A percentile compares a stretch with the other conserved stretches of the same genome.
These are phyloP conservation scores for Astragalus membranaceus DNA, from an alignment of 306 rosid species.

Conservation along the genomic window DNA sequence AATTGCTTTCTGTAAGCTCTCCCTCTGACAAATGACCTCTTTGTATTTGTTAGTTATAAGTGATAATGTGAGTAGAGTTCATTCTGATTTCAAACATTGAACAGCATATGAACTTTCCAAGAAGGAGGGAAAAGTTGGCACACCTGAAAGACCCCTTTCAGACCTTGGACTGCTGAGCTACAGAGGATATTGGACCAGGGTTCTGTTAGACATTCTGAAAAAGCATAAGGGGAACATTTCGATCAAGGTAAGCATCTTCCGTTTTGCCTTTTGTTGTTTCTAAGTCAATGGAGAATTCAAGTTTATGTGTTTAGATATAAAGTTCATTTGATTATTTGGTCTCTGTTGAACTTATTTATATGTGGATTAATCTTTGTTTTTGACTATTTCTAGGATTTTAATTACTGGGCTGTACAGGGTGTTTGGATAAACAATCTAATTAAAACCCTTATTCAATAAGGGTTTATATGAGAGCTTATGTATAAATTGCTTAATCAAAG, in stretches of 20 bases:
- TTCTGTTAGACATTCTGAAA: slow-evolving; percentile 86
- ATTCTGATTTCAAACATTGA: slow-evolving; percentile 29
- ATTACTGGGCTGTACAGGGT: not conserved
- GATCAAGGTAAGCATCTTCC: slow-evolving; percentile 59
- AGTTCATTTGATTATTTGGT: not conserved
- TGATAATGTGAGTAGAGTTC: not conserved
- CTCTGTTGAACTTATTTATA: not conserved
- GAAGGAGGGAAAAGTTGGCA: slow-evolving; percentile 97
- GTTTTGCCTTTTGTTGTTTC: not conserved
- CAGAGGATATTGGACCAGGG: slow-evolving; percentile 99
- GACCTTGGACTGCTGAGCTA: slow-evolving; percentile 94
- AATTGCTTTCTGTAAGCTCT: slow-evolving; percentile 86
- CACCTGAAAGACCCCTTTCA: slow-evolving; percentile 98
- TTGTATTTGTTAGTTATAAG: not conserved
- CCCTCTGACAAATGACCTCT: not conserved
- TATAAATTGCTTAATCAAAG: not conserved
- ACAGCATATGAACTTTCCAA: slow-evolving; percentile 96
- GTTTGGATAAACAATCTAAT: not conserved
- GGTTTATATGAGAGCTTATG: not conserved
- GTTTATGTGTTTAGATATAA: not conserved
- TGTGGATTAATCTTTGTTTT: not conserved
- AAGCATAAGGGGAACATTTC: slow-evolving; percentile 97
- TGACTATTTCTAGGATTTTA: not conserved
- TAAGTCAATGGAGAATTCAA: not conserved
- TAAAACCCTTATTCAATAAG: not conserved